Evolutionary conservation across 352 stramenopile genomes (phyloP), one percentile per base, ranked within the genome.

Genomic region (Thraustotheca clavata): DNA sequence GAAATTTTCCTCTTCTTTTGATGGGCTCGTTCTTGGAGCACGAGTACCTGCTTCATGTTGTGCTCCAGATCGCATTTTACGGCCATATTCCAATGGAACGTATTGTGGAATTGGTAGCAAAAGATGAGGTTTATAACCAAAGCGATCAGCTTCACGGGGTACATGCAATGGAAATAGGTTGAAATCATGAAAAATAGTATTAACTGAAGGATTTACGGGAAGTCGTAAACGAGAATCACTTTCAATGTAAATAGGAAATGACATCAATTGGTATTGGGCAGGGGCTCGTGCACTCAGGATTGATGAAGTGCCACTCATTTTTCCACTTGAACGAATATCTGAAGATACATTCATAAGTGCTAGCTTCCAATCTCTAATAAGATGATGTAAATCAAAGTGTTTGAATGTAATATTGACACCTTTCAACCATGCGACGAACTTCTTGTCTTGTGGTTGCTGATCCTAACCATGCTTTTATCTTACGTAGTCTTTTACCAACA

Each of bases 161-260:
- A 85, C 74, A 26, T 74, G 74, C 22, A 94, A 67, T 14, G 74
- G 69, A 59, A 93, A 79, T 60, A 87, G 86, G 12, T 68, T 61
- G 18, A 91, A 77, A 26, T 82, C 62, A 43, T 88, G 72, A 22
- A 76, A 76, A 4, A 74, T 69, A 67, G 74, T 79, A 39, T 86
- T 73, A 1, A 71, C 49, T 22, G 78, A 65, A 18, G 80, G 57
- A n/a, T 68, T 59, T 29, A 87, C 77, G 35, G 52, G 59, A 11
- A 74, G 63, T 4, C 75, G 77, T 3, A 31, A 27, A 18, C 71
- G 76, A 52, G 76, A 72, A 0, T 77, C 72, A 29, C 73, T 86
- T 49, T 87, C 78, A 38, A 88, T 71, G 29, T 89, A 74, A 12
- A 87, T 41, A 4, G 83, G 78, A 20, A 90, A 88, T 31, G 79